These are phyloP conservation scores for Combretum micranthum DNA, from an alignment of 345 rosid genomes.

Conservation along the genomic window DNA sequence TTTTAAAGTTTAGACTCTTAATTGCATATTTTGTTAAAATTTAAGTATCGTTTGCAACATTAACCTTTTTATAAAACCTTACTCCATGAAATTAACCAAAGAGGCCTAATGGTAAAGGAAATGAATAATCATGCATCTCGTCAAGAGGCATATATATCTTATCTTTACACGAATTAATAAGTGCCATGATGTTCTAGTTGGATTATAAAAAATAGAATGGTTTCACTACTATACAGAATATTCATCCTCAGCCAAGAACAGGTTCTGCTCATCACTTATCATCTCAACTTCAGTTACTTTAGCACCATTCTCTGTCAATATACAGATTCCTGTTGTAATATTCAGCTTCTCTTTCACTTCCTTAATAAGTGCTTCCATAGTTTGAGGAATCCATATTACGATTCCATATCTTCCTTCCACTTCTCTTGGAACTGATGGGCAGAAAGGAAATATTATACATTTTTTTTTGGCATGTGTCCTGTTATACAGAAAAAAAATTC, in stretches of 20 bases:
- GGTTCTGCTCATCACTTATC: constrained; percentile 53
- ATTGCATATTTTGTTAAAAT: too few relatives aligned
- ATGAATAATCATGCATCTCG: too few relatives aligned
- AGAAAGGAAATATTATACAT: constrained; percentile 58
- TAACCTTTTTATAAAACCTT: too few relatives aligned
- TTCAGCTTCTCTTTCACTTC: constrained; percentile 33
- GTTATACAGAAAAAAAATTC: not conserved
- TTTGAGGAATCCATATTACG: constrained; percentile 62
- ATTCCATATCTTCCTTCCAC: constrained; percentile 46
- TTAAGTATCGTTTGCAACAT: too few relatives aligned
- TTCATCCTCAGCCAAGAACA: constrained; percentile 31
- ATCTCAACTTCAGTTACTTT: constrained; percentile 50
- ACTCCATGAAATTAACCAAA: too few relatives aligned
- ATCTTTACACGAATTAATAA: too few relatives aligned
- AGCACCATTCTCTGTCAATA: constrained; percentile 52
- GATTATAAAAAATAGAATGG: too few relatives aligned
- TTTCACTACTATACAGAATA: not conserved
- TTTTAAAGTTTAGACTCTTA: too few relatives aligned
- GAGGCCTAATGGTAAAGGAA: too few relatives aligned
- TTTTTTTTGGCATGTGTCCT: constrained; percentile 21
- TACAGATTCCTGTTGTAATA: constrained; percentile 19
- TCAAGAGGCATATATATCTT: too few relatives aligned
- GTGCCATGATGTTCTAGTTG: too few relatives aligned
- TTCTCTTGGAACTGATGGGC: constrained; percentile 34
- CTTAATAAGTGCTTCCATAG: constrained; percentile 48